These are phyloP conservation scores for Fusarium secorum DNA, from an alignment of 2,329 filamentous ascomycete genomes.

Conservation along the genomic window DNA sequence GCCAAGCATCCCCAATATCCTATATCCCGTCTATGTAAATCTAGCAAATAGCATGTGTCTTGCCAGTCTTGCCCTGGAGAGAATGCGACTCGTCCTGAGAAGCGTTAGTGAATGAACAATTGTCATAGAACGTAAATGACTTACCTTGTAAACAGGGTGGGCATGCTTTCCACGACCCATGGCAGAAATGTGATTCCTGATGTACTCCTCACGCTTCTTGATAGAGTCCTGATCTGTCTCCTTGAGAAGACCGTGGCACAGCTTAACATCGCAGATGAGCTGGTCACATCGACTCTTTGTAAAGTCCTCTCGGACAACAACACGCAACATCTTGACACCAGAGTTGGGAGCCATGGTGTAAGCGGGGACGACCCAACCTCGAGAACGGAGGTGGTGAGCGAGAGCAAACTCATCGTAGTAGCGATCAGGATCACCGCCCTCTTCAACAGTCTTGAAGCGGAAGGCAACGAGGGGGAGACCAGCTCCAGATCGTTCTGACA, in stretches of 20 bases:
- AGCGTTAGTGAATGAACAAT: background rate
- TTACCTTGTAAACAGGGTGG: slow-evolving; percentile 57
- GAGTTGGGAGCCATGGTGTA: slow-evolving; percentile 97
- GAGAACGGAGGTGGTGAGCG: slow-evolving; percentile 84
- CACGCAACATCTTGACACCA: slow-evolving; percentile 86
- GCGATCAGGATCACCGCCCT: slow-evolving; percentile 58
- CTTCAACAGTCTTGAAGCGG: slow-evolving; percentile 69
- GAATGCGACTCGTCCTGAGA: slow-evolving; percentile 79
- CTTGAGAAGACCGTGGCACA: slow-evolving; percentile 75
- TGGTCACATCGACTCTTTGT: slow-evolving; percentile 81
- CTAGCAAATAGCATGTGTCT: slow-evolving; percentile 88
- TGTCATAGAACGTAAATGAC: slow-evolving; percentile 21
- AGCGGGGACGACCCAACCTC: slow-evolving; percentile 92
- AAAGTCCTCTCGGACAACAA: slow-evolving; percentile 94
- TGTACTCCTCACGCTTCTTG: slow-evolving; percentile 72
- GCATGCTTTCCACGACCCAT: slow-evolving; percentile 62
- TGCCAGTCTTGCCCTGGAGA: slow-evolving; percentile 87
- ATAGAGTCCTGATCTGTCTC: slow-evolving; percentile 77
- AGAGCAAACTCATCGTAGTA: slow-evolving; percentile 78
- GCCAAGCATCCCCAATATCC: slow-evolving; percentile 22
- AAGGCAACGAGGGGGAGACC: slow-evolving; percentile 92
- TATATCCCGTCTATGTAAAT: slow-evolving; percentile 9
- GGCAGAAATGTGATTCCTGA: slow-evolving; percentile 63
- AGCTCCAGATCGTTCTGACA: slow-evolving; percentile 79
- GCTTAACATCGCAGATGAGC: slow-evolving; percentile 79